Base-by-base conservation (phyloP, 192 early-diverging fungal genomes). In the Coemansia sp. region DNA sequence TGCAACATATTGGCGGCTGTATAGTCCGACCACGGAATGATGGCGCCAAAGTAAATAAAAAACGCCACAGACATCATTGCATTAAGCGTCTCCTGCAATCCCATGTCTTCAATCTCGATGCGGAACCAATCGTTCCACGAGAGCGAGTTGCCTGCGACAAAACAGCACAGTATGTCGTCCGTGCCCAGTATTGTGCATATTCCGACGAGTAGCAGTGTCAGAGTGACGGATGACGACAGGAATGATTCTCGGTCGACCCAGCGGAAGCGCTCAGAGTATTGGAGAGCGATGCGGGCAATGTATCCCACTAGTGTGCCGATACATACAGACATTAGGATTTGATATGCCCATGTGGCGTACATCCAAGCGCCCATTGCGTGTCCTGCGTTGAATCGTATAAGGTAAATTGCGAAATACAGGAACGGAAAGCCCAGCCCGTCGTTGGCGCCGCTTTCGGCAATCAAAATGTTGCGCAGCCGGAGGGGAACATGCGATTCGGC, bases 111-210 rank as follows among this genome's bases (percentile, higher is more conserved):
- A 17, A 89, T 87, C 60, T 94, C 89, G 21, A 90, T 71, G 40
- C 87, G 86, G 70, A 94, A 96, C 94, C 94, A 97, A 51, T 88
- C 90, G 54, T 97, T 94, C 93, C 93, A 94, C 0, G 90, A 88
- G 38, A 94, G 89, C 2, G 87, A 80, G 65, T 91, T 88, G 10
- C 92, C 92, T 2, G 90, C 87, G 49, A 89, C 75, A 76, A 93
- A 93, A 60, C 88, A 89, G 47, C 91, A 86, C 36, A 94, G 68
- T 5, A 94, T 83, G 49, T 89, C 86, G 60, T 93, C 89, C 28
- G 86, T 86, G 36, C 87, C 90, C 15, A 93, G 71, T 9, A 92
- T 75, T 8, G 86, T 87, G 46, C 88, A 89, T n/a, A 85, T 63
- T 4, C 92, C 92, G 31, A 89, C 80, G 4, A 92, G 72, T 23